Conservation (phyloP, 306 rosid genomes). For the Inga leiocalycina region DNA sequence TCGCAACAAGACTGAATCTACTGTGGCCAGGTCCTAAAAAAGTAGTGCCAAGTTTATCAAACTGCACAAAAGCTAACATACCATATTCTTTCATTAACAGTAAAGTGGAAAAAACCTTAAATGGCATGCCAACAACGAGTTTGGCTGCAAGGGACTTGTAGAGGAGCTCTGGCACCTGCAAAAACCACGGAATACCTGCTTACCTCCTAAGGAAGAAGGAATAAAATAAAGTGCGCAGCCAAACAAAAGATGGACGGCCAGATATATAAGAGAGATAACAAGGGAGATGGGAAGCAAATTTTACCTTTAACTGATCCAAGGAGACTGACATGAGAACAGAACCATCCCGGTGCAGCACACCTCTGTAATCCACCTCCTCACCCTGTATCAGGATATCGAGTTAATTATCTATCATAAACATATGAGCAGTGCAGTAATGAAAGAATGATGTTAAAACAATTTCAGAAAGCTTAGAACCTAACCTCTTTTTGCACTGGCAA, state of each 20-base stretch:
- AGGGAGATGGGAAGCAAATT: slow-evolving; percentile 14
- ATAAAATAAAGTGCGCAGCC: not conserved
- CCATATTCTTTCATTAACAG: slow-evolving; percentile 16
- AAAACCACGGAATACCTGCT: slow-evolving; percentile 28
- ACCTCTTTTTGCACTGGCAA: slow-evolving; percentile 95
- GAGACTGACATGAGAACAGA: slow-evolving; percentile 95
- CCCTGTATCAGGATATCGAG: slow-evolving; percentile 57
- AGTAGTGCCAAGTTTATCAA: slow-evolving; percentile 31
- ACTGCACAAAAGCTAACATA: slow-evolving; percentile 27
- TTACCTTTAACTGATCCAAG: slow-evolving; percentile 86
- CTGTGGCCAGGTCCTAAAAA: slow-evolving; percentile 96
- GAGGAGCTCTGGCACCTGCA: slow-evolving; percentile 81
- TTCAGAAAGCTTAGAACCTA: slow-evolving; percentile 14
- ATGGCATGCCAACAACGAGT: slow-evolving; percentile 95
- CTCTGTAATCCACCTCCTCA: slow-evolving; percentile 96
- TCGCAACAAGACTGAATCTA: slow-evolving; percentile 85
- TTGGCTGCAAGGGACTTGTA: slow-evolving; percentile 94
- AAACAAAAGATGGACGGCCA: slow-evolving; percentile 25
- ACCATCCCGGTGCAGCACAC: slow-evolving; percentile 93
- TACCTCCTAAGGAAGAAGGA: not conserved
- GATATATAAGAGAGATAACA: slow-evolving; percentile 19
- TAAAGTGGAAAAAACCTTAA: slow-evolving; percentile 63
- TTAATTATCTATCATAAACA: slow-evolving; percentile 32
- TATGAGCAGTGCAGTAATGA: slow-evolving; percentile 47
- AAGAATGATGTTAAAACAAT: slow-evolving; percentile 54